Evolutionary conservation across 2,329 filamentous ascomycete species (phyloP).

Genomic region (Dactylellina drechsleri): DNA sequence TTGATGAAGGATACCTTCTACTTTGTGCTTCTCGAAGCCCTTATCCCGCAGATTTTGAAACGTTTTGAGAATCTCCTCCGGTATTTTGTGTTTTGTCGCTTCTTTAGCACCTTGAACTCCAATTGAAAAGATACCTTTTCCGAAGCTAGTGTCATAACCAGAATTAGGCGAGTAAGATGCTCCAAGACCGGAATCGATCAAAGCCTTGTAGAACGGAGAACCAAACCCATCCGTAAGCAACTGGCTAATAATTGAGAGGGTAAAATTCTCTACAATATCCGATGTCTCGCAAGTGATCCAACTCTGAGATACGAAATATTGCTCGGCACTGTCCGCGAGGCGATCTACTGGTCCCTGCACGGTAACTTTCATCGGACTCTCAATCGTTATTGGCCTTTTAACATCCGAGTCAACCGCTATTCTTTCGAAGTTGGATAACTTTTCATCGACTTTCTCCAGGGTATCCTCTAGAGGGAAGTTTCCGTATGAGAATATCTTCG

Average conservation of each 20-base stretch:
- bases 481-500: constrained; percentile 94
- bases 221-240: constrained; percentile 93
- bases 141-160: constrained; percentile 83
- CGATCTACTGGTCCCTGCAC: constrained; percentile 86
- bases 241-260: constrained; percentile 81
- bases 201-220: constrained; percentile 85
- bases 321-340: constrained; percentile 82
- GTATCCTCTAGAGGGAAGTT: constrained; percentile 88
- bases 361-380: constrained; percentile 74
- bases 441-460: constrained; percentile 78
- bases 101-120: constrained; percentile 90
- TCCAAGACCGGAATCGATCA: constrained; percentile 89
- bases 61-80: constrained; percentile 77
- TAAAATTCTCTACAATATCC: constrained; percentile 88
- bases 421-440: constrained; percentile 77
- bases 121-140: constrained; percentile 84
- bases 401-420: constrained; percentile 77
- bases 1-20: constrained; percentile 93
- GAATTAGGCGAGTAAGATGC: constrained; percentile 95
- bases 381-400: constrained; percentile 78
- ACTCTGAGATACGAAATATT: constrained; percentile 91
- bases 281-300: constrained; percentile 88
- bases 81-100: constrained; percentile 79
- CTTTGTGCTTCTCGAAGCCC: constrained; percentile 88
- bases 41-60: constrained; percentile 75